Percentiles rank a stretch among this genome's conserved stretches.
Evolutionary conservation across 345 rosid genomes (phyloP).

Genomic region (Dovyalis caffra): DNA sequence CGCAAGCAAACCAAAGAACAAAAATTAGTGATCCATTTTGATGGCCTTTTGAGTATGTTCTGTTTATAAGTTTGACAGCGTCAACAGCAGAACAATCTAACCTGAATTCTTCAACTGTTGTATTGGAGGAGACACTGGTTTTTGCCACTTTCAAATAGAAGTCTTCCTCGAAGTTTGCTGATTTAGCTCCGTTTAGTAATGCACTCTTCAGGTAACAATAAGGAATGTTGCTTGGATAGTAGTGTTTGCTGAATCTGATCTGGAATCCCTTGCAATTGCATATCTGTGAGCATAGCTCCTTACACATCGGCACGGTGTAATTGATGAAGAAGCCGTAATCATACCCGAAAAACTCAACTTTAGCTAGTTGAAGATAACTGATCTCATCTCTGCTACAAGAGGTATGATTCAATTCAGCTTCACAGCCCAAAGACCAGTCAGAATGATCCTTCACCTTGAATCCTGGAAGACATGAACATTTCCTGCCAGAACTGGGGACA

Average conservation of each 20-base stretch:
- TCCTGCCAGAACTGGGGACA: not conserved
- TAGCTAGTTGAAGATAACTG: not conserved
- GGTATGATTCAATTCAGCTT: conserved; percentile 1
- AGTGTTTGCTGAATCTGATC: not conserved
- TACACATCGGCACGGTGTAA: not conserved
- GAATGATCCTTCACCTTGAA: not conserved
- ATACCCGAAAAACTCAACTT: conserved; percentile 14
- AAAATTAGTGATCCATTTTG: not conserved
- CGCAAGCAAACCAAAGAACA: not conserved
- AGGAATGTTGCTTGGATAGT: not conserved
- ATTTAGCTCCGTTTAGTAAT: too few species aligned
- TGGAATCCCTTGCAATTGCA: conserved; percentile 12
- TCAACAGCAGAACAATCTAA: not conserved
- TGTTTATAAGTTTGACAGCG: too few species aligned
- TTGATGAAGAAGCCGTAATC: not conserved
- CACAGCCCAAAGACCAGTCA: conserved; percentile 11
- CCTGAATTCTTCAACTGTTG: not conserved
- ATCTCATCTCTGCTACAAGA: not conserved
- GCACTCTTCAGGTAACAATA: not conserved
- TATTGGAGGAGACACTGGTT: not conserved
- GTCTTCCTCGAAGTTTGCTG: too few species aligned
- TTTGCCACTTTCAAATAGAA: too few species aligned
- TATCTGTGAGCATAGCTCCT: not conserved
- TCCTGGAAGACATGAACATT: conserved; percentile 10
- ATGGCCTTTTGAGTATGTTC: too few species aligned